A percentile compares a stretch with the other conserved stretches of the same genome.
Conservation (phyloP, 225 moss, liverwort and hornwort genomes). For the Polytrichum formosum region DNA sequence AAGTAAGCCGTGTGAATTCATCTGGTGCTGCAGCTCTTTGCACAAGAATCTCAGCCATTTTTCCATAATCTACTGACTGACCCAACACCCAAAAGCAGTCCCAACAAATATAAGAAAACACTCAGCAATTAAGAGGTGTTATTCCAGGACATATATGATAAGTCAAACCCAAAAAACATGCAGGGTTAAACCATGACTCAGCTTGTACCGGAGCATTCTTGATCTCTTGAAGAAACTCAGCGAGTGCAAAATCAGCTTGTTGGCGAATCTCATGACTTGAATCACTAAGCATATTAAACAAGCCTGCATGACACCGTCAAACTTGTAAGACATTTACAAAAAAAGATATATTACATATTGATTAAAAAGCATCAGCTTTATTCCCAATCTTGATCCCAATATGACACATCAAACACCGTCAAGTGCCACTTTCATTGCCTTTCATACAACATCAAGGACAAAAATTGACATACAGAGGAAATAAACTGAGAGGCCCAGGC, state of each 20-base stretch:
- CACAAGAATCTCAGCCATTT: conserved; percentile 96
- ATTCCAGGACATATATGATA: too few relatives aligned
- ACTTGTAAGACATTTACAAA: background rate
- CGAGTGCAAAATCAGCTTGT: conserved; percentile 93
- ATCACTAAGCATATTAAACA: conserved; percentile 99
- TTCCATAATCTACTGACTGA: conserved; percentile 98
- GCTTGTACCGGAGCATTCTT: conserved; percentile 80
- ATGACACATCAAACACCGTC: too few relatives aligned
- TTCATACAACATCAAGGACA: too few relatives aligned
- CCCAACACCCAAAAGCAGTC: conserved; percentile 2
- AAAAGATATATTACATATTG: too few relatives aligned
- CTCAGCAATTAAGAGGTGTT: background rate
- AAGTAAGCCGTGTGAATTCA: conserved; percentile 88
- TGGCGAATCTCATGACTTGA: conserved; percentile 89
- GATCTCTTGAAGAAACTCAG: conserved; percentile 94
- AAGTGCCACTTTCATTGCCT: too few relatives aligned
- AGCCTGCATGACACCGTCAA: conserved; percentile 29
- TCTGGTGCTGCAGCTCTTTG: conserved; percentile 79
- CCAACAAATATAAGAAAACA: background rate
- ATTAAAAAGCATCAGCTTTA: too few relatives aligned
- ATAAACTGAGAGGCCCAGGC: too few relatives aligned
- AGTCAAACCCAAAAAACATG: too few relatives aligned
- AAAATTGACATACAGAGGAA: too few relatives aligned
- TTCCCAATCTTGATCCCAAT: too few relatives aligned
- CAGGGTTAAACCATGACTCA: too few relatives aligned